These are phyloP conservation scores for Kalmusia sp. DNA, from an alignment of 2,329 filamentous ascomycete species.

Conservation along the genomic window DNA sequence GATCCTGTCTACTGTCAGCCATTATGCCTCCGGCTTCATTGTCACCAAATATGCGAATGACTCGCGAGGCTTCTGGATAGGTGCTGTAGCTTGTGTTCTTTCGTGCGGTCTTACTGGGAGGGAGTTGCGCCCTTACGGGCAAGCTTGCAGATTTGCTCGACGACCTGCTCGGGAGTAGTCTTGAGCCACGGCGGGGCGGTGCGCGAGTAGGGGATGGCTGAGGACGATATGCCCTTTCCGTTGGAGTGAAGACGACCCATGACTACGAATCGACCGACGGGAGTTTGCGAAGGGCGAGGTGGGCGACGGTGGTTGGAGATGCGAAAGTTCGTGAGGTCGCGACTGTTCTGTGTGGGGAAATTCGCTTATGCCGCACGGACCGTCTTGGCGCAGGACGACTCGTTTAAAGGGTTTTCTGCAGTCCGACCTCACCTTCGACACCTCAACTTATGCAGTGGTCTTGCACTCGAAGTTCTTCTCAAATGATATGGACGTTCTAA, in stretches of 20 bases:
- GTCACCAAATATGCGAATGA: not conserved
- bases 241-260: conserved; percentile 99
- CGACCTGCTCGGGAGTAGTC: conserved; percentile 97
- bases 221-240: conserved; percentile 98
- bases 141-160: conserved; percentile 99
- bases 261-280: conserved; percentile 36
- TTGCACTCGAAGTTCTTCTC: too few species aligned
- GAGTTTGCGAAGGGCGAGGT: conserved; percentile 15
- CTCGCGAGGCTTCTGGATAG: too few species aligned
- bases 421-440: not conserved
- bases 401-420: conserved; percentile 17
- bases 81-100: not conserved
- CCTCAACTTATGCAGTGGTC: too few species aligned
- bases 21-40: conserved; percentile 16
- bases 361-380: conserved; percentile 30
- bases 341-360: conserved; percentile 14
- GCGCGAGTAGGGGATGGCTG: conserved; percentile 96
- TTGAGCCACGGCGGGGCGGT: conserved; percentile 94
- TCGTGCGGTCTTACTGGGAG: conserved; percentile 68
- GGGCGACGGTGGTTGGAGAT: conserved; percentile 30
- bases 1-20: conserved; percentile 60
- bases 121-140: conserved; percentile 98
- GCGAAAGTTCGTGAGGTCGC: conserved; percentile 14
- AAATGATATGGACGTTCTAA: too few species aligned
- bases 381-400: conserved; percentile 11